These are phyloP conservation scores for Hortiboletus flavorubellus DNA, from an alignment of 768 basidiomycete species.

Conservation along the genomic window DNA sequence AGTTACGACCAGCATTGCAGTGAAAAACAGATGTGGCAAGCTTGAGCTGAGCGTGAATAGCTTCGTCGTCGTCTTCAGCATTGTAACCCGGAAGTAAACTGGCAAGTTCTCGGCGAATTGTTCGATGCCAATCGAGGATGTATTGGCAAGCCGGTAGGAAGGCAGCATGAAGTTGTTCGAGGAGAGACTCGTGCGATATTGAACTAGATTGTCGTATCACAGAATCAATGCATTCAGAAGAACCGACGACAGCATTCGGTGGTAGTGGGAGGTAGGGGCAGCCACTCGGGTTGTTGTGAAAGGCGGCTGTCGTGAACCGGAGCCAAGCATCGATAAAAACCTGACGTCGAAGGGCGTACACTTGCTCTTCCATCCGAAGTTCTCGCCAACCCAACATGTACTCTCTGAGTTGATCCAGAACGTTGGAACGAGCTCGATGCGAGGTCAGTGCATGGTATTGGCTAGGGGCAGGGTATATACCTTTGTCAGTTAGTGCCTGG, in stretches of 20 bases:
- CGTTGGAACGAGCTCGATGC: conserved; percentile 12
- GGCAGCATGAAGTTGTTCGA: conserved; percentile 13
- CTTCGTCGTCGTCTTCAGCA: conserved; percentile 14
- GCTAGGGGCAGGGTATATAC: conserved; percentile 7
- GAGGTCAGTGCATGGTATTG: conserved; percentile 4
- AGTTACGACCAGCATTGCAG: conserved; percentile 15
- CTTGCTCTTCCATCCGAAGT: conserved; percentile 28
- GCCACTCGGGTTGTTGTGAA: conserved; percentile 10
- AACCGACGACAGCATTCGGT: conserved; percentile 26
- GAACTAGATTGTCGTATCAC: conserved; percentile 23
- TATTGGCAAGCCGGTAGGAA: conserved; percentile 17
- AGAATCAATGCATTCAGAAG: conserved; percentile 18
- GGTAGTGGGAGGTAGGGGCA: conserved; percentile 26
- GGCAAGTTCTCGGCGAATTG: conserved; percentile 25
- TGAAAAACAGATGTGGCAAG: conserved; percentile 29
- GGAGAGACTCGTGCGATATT: conserved; percentile 8
- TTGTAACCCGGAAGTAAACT: conserved; percentile 23
- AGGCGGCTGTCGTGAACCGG: conserved; percentile 16
- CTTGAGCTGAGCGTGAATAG: conserved; percentile 19
- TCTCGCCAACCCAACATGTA: conserved; percentile 32
- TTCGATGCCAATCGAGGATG: conserved; percentile 28
- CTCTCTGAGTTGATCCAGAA: conserved; percentile 21
- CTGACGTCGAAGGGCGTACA: conserved; percentile 26
- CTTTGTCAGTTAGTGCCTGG: conserved; percentile 20
- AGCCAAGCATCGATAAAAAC: conserved; percentile 27